Percentiles rank a stretch among this genome's conserved stretches.
Conservation (phyloP, 2,329 filamentous ascomycete species). For the Curvularia verruculosa region DNA sequence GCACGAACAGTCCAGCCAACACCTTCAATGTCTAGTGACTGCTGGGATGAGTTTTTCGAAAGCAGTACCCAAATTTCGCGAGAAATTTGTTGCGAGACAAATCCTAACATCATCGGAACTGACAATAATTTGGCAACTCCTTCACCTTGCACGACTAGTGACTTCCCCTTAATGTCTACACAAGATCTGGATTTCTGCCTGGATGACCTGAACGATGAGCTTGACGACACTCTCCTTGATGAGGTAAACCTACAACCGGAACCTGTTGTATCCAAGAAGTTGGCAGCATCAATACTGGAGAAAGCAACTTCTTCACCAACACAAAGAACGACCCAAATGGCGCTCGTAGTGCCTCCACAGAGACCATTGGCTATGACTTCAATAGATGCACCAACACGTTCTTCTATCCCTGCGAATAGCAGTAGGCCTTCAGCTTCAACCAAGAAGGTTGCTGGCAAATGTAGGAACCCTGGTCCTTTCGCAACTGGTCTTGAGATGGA, state of each 20-base stretch:
- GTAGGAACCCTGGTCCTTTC: constrained; percentile 12
- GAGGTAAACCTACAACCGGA: neutral
- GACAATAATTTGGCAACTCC: neutral
- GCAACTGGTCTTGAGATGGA: constrained; percentile 5
- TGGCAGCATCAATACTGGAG: neutral
- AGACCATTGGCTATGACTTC: neutral
- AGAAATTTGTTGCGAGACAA: constrained; percentile 43
- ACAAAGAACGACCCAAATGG: neutral
- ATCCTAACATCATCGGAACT: too few species aligned
- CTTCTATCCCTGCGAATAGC: neutral
- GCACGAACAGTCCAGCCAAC: neutral
- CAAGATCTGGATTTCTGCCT: constrained; percentile 50
- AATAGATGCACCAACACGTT: neutral
- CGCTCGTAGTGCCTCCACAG: neutral
- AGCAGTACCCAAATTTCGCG: constrained; percentile 55
- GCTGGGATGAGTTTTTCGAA: constrained; percentile 53
- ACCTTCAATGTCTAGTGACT: constrained; percentile 20
- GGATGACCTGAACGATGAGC: constrained; percentile 49
- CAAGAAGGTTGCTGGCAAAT: constrained; percentile 13
- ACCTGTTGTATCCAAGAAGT: neutral
- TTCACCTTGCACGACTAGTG: constrained; percentile 2
- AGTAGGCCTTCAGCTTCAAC: neutral
- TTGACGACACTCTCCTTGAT: neutral
- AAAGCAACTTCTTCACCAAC: neutral
- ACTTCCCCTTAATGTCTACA: constrained; percentile 44